phyloP scores from a whole-genome alignment of 2,329 filamentous ascomycete species.

The Ascochyta rabiei region DNA sequence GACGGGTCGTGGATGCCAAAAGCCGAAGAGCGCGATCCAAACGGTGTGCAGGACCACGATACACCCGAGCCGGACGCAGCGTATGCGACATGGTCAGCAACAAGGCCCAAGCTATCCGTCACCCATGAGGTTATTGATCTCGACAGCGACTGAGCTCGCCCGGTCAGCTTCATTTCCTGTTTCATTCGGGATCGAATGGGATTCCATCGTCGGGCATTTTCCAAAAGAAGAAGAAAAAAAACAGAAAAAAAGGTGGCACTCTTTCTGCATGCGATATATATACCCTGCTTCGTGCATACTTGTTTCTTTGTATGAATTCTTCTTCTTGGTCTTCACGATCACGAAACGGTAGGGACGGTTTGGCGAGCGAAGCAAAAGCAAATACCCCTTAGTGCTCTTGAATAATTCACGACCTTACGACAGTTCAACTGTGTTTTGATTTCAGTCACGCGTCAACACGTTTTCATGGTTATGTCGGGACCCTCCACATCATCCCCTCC shows the following conservation, averaged over 20 bases:
- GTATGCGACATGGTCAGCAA: background rate
- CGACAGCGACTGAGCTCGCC: slow-evolving; percentile 3
- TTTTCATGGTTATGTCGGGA: no score
- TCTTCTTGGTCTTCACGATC: background rate
- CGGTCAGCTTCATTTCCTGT: background rate
- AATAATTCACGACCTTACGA: background rate
- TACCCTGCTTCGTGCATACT: background rate
- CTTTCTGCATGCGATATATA: background rate
- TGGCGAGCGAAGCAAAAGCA: background rate
- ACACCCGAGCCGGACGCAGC: slow-evolving; percentile 7
- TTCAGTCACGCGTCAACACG: no score
- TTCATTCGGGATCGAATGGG: background rate
- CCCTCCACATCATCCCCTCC: background rate
- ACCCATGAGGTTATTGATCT: slow-evolving; percentile 8
- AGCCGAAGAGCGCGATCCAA: slow-evolving; percentile 19
- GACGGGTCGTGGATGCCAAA: slow-evolving; percentile 71
- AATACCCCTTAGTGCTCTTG: background rate
- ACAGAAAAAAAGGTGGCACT: no score
- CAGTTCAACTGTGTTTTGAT: background rate
- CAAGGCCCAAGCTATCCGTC: background rate
- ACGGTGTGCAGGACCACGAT: slow-evolving; percentile 20
- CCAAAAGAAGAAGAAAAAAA: no score
- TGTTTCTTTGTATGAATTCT: background rate
- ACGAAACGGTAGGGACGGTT: background rate
- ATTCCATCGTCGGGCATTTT: background rate